phyloP scores from a whole-genome alignment of 2,329 filamentous ascomycete species.

The Alternaria sp. region DNA sequence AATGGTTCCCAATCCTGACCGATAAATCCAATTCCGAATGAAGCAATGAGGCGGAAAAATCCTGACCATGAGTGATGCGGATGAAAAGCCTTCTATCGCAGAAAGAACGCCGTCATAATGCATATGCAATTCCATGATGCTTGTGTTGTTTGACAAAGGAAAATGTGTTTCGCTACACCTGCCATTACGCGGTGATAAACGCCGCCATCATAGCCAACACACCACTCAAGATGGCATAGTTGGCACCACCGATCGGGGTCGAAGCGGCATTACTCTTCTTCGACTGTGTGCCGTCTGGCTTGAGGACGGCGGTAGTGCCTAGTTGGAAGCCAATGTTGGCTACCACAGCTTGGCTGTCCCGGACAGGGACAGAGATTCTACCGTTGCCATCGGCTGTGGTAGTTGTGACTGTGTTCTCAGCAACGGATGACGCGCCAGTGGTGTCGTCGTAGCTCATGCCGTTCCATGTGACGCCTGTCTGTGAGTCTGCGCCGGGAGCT shows the following conservation, averaged over 20 bases:
- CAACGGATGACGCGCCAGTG: constrained; percentile 52
- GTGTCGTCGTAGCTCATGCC: constrained; percentile 56
- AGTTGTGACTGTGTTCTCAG: constrained; percentile 45
- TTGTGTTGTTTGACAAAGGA: not conserved
- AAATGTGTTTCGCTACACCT: not conserved
- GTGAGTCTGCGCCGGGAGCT: constrained; percentile 56
- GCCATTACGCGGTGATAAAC: constrained; percentile 5
- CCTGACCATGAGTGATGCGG: not conserved
- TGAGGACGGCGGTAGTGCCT: constrained; percentile 43
- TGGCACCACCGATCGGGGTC: constrained; percentile 15
- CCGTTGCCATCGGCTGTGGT: constrained; percentile 35
- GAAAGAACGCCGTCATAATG: constrained; percentile 18
- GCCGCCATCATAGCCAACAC: constrained; percentile 23
- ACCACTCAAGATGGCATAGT: constrained; percentile 20
- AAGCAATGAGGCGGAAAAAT: not conserved
- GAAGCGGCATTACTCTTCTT: constrained; percentile 39
- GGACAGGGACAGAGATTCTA: constrained; percentile 39
- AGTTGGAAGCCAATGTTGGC: constrained; percentile 55
- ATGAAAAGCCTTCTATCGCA: constrained; percentile 1
- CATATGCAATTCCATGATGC: constrained; percentile 20
- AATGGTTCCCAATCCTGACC: not conserved
- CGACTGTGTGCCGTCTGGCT: constrained; percentile 35
- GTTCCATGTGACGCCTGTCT: constrained; percentile 56
- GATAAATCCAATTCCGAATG: not conserved
- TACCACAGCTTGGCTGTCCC: constrained; percentile 58